Percentiles rank a stretch among this genome's conserved stretches.
These are phyloP conservation scores for Arthrobotrys entomopaga DNA, from an alignment of 2,329 filamentous ascomycete genomes.

Conservation along the genomic window DNA sequence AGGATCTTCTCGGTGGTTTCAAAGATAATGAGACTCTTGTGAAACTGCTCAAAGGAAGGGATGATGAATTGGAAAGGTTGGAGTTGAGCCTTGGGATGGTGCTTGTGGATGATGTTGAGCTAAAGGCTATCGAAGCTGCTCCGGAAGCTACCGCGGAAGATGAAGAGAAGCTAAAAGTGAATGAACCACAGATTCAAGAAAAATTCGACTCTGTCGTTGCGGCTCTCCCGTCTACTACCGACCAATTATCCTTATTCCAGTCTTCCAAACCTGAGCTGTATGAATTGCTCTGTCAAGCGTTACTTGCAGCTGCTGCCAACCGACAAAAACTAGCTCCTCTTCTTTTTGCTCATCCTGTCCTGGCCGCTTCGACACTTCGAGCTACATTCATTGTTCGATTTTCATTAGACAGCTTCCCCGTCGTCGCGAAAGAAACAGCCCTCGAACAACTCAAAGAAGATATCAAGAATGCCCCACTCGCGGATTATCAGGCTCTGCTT, in stretches of 20 bases:
- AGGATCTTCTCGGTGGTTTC: constrained; percentile 73
- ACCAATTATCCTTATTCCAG: constrained; percentile 60
- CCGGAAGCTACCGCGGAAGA: constrained; percentile 64
- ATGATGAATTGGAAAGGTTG: constrained; percentile 77
- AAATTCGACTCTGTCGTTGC: constrained; percentile 46
- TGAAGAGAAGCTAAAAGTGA: constrained; percentile 18
- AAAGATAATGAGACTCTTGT: constrained; percentile 67
- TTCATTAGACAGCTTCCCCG: constrained; percentile 63
- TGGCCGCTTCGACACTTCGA: constrained; percentile 63
- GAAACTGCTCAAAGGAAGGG: constrained; percentile 72
- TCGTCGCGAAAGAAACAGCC: constrained; percentile 74
- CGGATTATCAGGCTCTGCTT: constrained; percentile 81
- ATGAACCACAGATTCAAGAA: constrained; percentile 42
- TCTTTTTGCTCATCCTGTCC: constrained; percentile 56
- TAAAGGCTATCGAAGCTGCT: constrained; percentile 66
- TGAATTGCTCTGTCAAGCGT: constrained; percentile 31
- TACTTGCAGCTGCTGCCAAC: constrained; percentile 43
- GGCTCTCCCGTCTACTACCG: constrained; percentile 54
- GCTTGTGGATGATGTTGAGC: constrained; percentile 69
- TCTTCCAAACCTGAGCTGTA: constrained; percentile 28
- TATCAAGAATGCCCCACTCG: constrained; percentile 59
- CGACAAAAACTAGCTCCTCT: constrained; percentile 33
- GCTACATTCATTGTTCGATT: constrained; percentile 67
- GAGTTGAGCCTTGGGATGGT: constrained; percentile 79
- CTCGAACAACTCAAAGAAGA: constrained; percentile 69